Evolutionary conservation across 2,329 filamentous ascomycete genomes (phyloP).

Genomic region (Penicillium sclerotiorum): DNA sequence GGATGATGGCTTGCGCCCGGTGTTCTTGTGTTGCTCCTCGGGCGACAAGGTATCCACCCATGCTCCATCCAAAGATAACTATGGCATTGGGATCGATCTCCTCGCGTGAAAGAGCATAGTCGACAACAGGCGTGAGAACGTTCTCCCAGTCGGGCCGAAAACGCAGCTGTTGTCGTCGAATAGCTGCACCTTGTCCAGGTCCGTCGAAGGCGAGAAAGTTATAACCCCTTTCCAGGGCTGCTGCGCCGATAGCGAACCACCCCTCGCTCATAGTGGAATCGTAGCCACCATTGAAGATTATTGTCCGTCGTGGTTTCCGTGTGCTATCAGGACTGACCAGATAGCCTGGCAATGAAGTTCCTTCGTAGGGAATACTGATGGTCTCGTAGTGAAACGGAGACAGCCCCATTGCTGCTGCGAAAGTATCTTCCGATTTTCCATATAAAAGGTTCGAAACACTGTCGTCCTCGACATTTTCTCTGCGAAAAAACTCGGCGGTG

Average conservation of each 20-base stretch:
- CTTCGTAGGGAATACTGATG: constrained; percentile 22
- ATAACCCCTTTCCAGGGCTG: constrained; percentile 33
- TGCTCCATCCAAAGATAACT: constrained; percentile 30
- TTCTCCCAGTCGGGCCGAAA: constrained; percentile 37
- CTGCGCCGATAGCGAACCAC: constrained; percentile 27
- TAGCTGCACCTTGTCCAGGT: constrained; percentile 33
- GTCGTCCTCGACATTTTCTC: constrained; percentile 11
- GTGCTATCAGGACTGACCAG: constrained; percentile 11
- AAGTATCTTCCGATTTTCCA: constrained; percentile 2
- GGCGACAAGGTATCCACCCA: constrained; percentile 37
- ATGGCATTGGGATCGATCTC: constrained; percentile 29
- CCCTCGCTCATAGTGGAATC: constrained; percentile 35
- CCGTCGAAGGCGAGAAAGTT: constrained; percentile 38
- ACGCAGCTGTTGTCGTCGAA: constrained; percentile 26
- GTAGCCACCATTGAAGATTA: constrained; percentile 30
- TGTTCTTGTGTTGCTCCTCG: constrained; percentile 34
- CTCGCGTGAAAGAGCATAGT: constrained; percentile 26
- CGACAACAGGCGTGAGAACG: constrained; percentile 32
- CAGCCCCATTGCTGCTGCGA: not conserved
- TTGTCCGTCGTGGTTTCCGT: constrained; percentile 9
- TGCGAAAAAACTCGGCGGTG: constrained; percentile 18
- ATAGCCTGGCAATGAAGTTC: constrained; percentile 16
- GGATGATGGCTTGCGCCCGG: constrained; percentile 29
- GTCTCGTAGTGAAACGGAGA: constrained; percentile 9
- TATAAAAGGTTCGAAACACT: constrained; percentile 5